A percentile compares a stretch with the other conserved stretches of the same genome.
Evolutionary conservation across 2,329 filamentous ascomycete genomes (phyloP).

Genomic region (Pyrenochaeta sp.): DNA sequence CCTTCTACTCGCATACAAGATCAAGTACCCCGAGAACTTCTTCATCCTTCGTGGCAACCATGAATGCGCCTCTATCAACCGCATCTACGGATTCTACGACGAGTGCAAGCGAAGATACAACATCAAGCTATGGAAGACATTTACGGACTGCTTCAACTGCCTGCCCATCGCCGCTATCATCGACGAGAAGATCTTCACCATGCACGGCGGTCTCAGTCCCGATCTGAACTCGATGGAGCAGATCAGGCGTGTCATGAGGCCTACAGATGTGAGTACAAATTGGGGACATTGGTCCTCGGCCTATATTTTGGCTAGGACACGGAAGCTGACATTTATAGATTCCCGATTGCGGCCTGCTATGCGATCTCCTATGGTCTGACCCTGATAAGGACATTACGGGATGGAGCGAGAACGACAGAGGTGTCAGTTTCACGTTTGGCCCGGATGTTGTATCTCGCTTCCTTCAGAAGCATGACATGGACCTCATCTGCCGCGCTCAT

Average conservation of each 20-base stretch:
- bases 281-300: not conserved
- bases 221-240: constrained; percentile 99
- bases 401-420: constrained; percentile 98
- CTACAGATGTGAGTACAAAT: constrained; percentile 83
- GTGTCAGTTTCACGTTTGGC: constrained; percentile 98
- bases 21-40: constrained; percentile 99
- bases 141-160: constrained; percentile 99
- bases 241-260: constrained; percentile 97
- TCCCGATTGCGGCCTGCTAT: constrained; percentile 95
- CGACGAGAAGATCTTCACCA: constrained; percentile 99
- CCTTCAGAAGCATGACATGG: constrained; percentile 99
- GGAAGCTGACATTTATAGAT: constrained; percentile 70
- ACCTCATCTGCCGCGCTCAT: constrained; percentile 97
- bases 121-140: constrained; percentile 99
- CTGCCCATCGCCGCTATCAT: constrained; percentile 98
- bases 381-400: constrained; percentile 99
- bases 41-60: constrained; percentile 94
- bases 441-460: constrained; percentile 97
- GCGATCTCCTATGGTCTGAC: constrained; percentile 97
- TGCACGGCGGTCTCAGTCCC: constrained; percentile 97
- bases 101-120: constrained; percentile 99
- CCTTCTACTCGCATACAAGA: constrained; percentile 96
- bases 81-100: constrained; percentile 99
- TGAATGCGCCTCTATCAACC: constrained; percentile 98
- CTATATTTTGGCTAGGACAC: constrained; percentile 32